Base-by-base conservation (phyloP, 2,329 filamentous ascomycete species). In the Trichoderma sp. region DNA sequence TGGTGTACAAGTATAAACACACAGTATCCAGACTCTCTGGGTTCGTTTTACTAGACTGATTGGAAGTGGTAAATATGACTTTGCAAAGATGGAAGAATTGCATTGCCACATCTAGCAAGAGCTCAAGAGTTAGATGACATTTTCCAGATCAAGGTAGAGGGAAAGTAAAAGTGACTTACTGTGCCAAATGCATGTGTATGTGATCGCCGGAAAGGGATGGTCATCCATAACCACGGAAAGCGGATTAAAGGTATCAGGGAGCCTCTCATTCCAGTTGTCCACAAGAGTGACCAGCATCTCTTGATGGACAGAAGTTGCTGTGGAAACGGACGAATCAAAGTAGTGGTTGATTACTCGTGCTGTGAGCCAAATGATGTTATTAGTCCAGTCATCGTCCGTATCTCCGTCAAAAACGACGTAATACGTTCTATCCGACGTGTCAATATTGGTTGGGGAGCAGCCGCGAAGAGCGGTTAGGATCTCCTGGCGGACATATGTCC, bases 401-500 rank as follows among this genome's bases (percentile, higher is more conserved):
- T 71, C 70, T 56, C 53, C 63, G n/a, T 43, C 30, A 51, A 64
- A 71, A 21, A 67, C 63, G 11, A 71, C 62, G 63, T 68, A 36
- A 21, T 64, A 64, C 28, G 63, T 64, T 32, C 36, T 67, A 47
- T 64, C 63, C 34, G 63, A 64, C 7, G 51, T 58, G 24, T 71
- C 70, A 32, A 71, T 71, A 26, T 71, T 71, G 53, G 70, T 71
- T 2, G 70, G 63, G 43, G 39, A 64, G n/a, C 62, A 39, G n/a
- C 60, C 21, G 8, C 64, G 70, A 14, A 71, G 70, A 30, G 70
- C 70, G 11, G 62, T 57, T 12, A 71, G 21, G 6, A 71, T 71
- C 26, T 71, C 70, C 34, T 71, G 70, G 28, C 70, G 70, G 15
- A 71, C 62, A 51, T 71, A 71, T 28, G 70, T 71, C 70, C 70